Base-by-base conservation (phyloP, 805 yeast genomes). In the Saccharomycopsis fibuligera region DNA sequence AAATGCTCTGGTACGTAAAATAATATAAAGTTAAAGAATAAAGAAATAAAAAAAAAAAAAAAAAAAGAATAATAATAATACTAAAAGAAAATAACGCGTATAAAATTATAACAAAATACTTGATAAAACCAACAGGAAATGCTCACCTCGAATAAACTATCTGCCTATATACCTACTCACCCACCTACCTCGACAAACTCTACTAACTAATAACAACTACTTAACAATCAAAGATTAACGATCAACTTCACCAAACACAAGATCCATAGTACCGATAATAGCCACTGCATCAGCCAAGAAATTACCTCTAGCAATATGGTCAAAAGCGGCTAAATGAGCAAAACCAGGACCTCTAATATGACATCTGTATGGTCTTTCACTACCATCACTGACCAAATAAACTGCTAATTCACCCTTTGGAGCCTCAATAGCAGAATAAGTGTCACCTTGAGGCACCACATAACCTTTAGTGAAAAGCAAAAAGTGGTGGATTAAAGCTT, bases 351-450 rank as follows among this genome's bases (percentile, higher is more conserved):
- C 89, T 70, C 96, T 82, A 61, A 87, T 86, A 73, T 86, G 86
- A 73, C 95, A 86, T 70, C 89, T 80, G 72, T 87, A 87, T 31
- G 96, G 96, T 67, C 93, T 78, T 71, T 87, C 96, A 51, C 84
- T 68, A 48, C 96, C 96, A 69, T 87, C 96, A 57, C 89, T 79
- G 49, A 87, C 95, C 45, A 87, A 81, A 62, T 82, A 87, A 48
- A 86, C 95, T 53, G 86, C 96, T 93, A 87, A 85, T 69, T 87
- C 96, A 64, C 96, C 96, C 78, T 87, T 87, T 65, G 96, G 96
- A 22, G 96, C 95, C 71, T 87, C 96, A 57, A 87, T 86, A 49
- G 86, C 91, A 44, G 93, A 85, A 65, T 87, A 87, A 9, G 96
- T 83, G 70, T 87, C 96, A 62, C 96, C 96, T 47, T 80, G 84